phyloP scores from a whole-genome alignment of 1,139 yeast species.

The Hyphopichia burtonii region DNA sequence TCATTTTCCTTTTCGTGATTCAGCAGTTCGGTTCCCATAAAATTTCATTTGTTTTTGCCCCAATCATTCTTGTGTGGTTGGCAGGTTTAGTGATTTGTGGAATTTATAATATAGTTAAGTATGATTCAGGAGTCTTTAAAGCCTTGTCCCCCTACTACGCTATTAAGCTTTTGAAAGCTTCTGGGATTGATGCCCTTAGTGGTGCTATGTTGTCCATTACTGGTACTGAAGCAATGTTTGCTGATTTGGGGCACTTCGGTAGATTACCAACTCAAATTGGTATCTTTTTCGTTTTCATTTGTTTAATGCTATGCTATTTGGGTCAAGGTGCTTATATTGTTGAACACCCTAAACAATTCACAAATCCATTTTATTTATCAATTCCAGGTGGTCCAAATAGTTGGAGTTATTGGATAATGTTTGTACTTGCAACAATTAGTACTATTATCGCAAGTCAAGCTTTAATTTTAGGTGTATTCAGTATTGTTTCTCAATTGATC shows the following conservation, averaged over 20 bases:
- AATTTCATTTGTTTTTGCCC: slow-evolving; percentile 48
- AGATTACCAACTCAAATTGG: slow-evolving; percentile 49
- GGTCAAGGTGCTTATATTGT: slow-evolving; percentile 58
- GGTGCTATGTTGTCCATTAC: slow-evolving; percentile 57
- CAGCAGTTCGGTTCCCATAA: slow-evolving; percentile 50
- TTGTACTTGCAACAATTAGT: slow-evolving; percentile 51
- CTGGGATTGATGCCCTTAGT: slow-evolving; percentile 45
- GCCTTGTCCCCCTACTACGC: slow-evolving; percentile 56
- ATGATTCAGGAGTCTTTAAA: slow-evolving; percentile 44
- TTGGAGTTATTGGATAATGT: slow-evolving; percentile 50
- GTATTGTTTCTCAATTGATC: slow-evolving; percentile 51
- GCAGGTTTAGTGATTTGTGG: slow-evolving; percentile 46
- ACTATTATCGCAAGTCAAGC: slow-evolving; percentile 64
- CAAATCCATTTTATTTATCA: slow-evolving; percentile 47
- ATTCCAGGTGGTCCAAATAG: slow-evolving; percentile 50
- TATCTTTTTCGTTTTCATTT: slow-evolving; percentile 47
- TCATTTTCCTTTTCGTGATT: slow-evolving; percentile 41
- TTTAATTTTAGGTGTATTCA: slow-evolving; percentile 53
- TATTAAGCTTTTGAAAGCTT: slow-evolving; percentile 35
- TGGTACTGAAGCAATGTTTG: slow-evolving; percentile 65
- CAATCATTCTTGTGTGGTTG: slow-evolving; percentile 53
- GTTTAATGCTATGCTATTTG: slow-evolving; percentile 49
- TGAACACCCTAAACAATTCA: slow-evolving; percentile 35
- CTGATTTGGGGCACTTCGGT: slow-evolving; percentile 60
- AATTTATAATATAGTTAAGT: slow-evolving; percentile 38